Evolutionary conservation across 2,329 filamentous ascomycete genomes (phyloP), one percentile per base, ranked within the genome.

Genomic region (Tricladium varicosporioides): DNA sequence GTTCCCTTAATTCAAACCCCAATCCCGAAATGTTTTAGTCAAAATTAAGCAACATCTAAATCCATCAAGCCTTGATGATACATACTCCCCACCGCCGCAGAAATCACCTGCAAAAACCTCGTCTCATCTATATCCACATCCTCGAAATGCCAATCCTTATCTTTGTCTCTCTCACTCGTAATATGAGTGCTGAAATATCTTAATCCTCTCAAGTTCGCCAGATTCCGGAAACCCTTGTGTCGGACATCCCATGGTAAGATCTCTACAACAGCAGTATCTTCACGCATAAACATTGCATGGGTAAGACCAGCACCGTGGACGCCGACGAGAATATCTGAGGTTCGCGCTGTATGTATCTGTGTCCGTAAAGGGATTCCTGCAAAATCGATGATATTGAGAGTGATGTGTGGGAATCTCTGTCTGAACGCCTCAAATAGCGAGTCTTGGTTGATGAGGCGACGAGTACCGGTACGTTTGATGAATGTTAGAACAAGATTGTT

Each of bases 191-290:
- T 67, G 48, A 75, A 75, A 63, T 77, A 77, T 10, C 55, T 62
- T 15, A 72, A 64, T 0, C 72, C 72, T 10, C 67, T 60, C 64
- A 77, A 68, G 42, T 63, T 66, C 5, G 75, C 75, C 2, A 78
- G 55, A 61, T 78, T 78, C 19, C 73, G 69, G 58, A 77, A 78
- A 1, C 72, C 73, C 58, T 69, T 70, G 56, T 73, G 66, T 16
- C 66, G 60, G 15, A 75, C 57, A 5, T 65, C 67, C 2, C 61
- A 57, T 2, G 76, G 76, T 32, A 73, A 62, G 27, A 79, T 76
- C 65, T 79, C 76, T 5, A 78, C 72, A 7, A 78, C 61, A 14
- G 69, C 70, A 1, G 65, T 66, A 3, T 65, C 63, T 31, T 67
- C 63, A 1, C 62, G 70, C 59, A 77, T 66, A 54, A 77, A 79